phyloP scores from a whole-genome alignment of 2,329 filamentous ascomycete species.

The Dactylella cylindrospora region DNA sequence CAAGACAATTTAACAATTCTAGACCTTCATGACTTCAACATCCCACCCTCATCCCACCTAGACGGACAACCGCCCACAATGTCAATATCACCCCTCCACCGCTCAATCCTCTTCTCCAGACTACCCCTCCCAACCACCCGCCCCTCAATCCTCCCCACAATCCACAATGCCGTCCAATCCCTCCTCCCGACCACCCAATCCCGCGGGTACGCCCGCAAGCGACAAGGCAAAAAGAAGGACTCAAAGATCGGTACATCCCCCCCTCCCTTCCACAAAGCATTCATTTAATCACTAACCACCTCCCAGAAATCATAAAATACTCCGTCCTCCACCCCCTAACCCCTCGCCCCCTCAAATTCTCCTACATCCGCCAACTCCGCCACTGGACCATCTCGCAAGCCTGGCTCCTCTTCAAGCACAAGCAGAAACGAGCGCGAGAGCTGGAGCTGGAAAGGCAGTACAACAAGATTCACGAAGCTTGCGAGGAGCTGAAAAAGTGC shows the following conservation, averaged over 20 bases:
- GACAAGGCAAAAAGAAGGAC: conserved; percentile 14
- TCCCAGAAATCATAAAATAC: conserved; percentile 63
- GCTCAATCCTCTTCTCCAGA: conserved; percentile 43
- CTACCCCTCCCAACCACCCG: conserved; percentile 19
- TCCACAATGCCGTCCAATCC: conserved; percentile 26
- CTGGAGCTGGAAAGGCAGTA: conserved; percentile 76
- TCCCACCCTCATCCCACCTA: too few species aligned
- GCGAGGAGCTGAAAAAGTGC: conserved; percentile 72
- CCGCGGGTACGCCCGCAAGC: conserved; percentile 30
- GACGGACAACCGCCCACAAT: too few species aligned
- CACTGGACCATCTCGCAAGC: conserved; percentile 99
- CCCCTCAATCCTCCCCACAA: conserved; percentile 19
- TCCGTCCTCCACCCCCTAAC: conserved; percentile 67
- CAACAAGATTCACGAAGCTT: conserved; percentile 78
- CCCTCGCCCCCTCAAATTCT: conserved; percentile 80
- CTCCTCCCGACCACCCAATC: conserved; percentile 18
- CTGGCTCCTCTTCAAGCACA: conserved; percentile 77
- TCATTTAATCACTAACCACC: neutral
- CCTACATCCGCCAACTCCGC: conserved; percentile 78
- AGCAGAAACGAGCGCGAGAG: conserved; percentile 65
- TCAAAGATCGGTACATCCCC: conserved; percentile 22
- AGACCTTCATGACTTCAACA: too few species aligned
- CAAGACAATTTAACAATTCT: too few species aligned
- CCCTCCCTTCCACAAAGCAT: neutral
- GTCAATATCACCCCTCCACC: conserved; percentile 43